Evolutionary conservation across 371 early-diverging fungal species (phyloP).

Genomic region (Dichotomocladium elegans): DNA sequence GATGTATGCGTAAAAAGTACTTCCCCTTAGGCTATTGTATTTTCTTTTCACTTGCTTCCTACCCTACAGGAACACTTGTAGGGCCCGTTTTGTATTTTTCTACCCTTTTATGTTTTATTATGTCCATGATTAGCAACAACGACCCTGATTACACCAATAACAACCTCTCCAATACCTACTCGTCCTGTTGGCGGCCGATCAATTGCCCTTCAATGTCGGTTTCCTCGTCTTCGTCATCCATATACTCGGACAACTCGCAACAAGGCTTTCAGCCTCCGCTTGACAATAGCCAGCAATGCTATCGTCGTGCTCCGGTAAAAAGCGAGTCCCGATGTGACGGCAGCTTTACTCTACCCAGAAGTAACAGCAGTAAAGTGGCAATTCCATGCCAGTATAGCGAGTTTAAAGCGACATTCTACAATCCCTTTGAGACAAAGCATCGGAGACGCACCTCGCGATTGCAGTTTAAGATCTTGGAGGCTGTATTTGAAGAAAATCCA

Average conservation of each 20-base stretch:
- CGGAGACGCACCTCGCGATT: constrained; percentile 66
- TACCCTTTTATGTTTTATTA: not conserved
- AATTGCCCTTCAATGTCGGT: too few species aligned
- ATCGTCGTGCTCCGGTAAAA: too few species aligned
- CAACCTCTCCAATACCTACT: not conserved
- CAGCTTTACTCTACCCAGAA: constrained; percentile 1
- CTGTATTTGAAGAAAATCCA: constrained; percentile 63
- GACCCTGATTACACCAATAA: not conserved
- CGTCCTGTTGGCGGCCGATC: too few species aligned
- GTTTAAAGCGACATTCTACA: constrained; percentile 63
- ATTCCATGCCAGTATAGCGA: constrained; percentile 6
- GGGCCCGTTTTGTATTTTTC: too few species aligned
- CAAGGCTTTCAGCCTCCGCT: constrained; percentile 7
- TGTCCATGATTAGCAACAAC: not conserved
- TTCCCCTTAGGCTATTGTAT: not conserved
- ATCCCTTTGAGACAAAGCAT: constrained; percentile 77
- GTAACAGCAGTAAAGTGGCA: not conserved
- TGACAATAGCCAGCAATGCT: not conserved
- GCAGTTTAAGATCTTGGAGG: constrained; percentile 67
- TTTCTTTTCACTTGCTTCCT: not conserved
- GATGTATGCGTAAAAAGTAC: not conserved
- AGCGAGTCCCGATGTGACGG: too few species aligned
- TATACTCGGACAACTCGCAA: not conserved
- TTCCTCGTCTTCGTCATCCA: too few species aligned
- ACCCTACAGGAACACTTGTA: too few species aligned